Percentiles rank a stretch among this genome's conserved stretches.
These are phyloP conservation scores for Hibiscus mutabilis DNA, from an alignment of 345 rosid genomes.

Conservation along the genomic window DNA sequence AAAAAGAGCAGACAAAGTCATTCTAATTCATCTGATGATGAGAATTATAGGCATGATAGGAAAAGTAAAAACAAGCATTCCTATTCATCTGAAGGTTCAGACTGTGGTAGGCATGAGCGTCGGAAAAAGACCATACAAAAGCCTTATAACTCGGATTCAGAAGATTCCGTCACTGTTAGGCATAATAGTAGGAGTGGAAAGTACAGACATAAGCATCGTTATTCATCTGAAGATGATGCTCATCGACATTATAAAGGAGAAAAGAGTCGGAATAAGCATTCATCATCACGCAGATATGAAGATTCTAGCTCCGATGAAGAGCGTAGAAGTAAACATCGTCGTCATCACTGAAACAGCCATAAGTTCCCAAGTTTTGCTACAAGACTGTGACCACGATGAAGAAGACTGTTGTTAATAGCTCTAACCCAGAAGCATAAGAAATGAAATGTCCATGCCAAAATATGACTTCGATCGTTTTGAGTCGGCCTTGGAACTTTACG, in stretches of 20 bases:
- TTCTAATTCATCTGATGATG: conserved; percentile 14
- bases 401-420: no score
- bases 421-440: no score
- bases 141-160: neutral
- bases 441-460: no score
- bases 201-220: conserved; percentile 4
- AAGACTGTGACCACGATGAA: no score
- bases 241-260: conserved; percentile 14
- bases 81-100: conserved; percentile 4
- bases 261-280: conserved; percentile 16
- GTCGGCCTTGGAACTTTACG: no score
- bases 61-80: conserved; percentile 16
- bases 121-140: neutral
- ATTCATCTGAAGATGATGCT: conserved; percentile 12
- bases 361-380: no score
- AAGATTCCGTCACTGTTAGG: conserved; percentile 6
- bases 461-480: no score
- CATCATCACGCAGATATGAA: conserved; percentile 6
- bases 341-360: neutral
- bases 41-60: conserved; percentile 2
- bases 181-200: conserved; percentile 6
- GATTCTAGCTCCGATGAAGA: conserved; percentile 11
- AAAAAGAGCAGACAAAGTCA: conserved; percentile 25
- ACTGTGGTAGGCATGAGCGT: conserved; percentile 10
- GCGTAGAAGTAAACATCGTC: conserved; percentile 10